Conservation (phyloP, 2,329 filamentous ascomycete species). For the Penicillium decumbens region DNA sequence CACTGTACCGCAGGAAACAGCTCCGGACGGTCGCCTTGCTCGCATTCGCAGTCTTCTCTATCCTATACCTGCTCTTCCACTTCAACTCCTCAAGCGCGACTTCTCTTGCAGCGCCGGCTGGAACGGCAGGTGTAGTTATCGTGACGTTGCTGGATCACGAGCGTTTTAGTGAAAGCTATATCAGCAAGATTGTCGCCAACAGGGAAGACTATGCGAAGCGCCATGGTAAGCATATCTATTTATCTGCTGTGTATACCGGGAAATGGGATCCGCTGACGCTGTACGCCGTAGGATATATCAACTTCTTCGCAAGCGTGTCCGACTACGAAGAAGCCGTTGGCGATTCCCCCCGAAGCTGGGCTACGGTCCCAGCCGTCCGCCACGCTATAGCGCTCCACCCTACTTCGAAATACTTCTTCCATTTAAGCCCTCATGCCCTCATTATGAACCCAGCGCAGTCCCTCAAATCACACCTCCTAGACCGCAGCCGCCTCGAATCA, state of each 20-base stretch:
- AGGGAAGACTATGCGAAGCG: constrained; percentile 75
- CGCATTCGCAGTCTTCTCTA: constrained; percentile 51
- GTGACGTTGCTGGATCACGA: constrained; percentile 77
- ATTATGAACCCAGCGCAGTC: constrained; percentile 77
- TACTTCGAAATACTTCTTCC: constrained; percentile 77
- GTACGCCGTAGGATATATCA: constrained; percentile 65
- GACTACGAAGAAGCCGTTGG: constrained; percentile 58
- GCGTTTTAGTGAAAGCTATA: constrained; percentile 61
- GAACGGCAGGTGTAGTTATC: constrained; percentile 59
- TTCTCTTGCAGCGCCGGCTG: constrained; percentile 26
- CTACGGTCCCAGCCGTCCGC: constrained; percentile 76
- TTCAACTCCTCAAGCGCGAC: constrained; percentile 31
- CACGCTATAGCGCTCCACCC: constrained; percentile 81
- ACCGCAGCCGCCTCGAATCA: constrained; percentile 61
- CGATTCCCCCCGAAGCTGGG: constrained; percentile 45
- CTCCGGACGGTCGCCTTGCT: constrained; percentile 56
- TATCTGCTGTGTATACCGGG: neutral
- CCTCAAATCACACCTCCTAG: constrained; percentile 67
- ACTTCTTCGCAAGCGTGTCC: constrained; percentile 71
- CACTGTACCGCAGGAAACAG: constrained; percentile 55
- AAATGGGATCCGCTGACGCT: neutral
- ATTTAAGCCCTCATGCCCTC: constrained; percentile 74
- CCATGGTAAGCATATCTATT: constrained; percentile 62
- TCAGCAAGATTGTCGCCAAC: constrained; percentile 73
- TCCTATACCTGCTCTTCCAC: constrained; percentile 58